Base-by-base conservation (phyloP, 2,329 filamentous ascomycete genomes). In the Clonostachys rhizophaga region DNA sequence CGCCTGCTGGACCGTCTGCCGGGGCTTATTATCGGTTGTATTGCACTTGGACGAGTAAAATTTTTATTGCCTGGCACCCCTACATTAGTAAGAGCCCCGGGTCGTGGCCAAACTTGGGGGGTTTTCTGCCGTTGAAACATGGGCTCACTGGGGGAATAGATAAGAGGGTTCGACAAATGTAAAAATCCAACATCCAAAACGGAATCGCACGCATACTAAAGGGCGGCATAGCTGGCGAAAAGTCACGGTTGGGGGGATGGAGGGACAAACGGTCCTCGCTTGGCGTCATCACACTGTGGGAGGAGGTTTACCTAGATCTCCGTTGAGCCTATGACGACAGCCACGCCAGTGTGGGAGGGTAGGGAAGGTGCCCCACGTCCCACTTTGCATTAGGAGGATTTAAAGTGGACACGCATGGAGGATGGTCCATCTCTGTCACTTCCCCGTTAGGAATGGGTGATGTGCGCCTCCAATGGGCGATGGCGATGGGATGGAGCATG, bases 261-360 rank as follows among this genome's bases (percentile, higher is more conserved):
- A 14, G 36, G 36, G 20, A 24, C 20, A 47, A 40, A 40, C 45
- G 49, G 42, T 45, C 42, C 16, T 46, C 54, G 54, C 4, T 44
- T 47, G 46, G 42, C 18, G 18, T 45, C 43, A 45, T 43, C 30
- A 45, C 46, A 13, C 40, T 36, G 46, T 47, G 42, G 47, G 34
- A 42, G 43, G 34, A n/a, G 30, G 14, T 44, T 20, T 16, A 16
- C 16, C 16, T 34, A 20, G 34, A 24, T n/a, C 36, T 34, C 17
- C n/a, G 16, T 42, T n/a, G 37, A 33, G 6, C 47, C 47, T 49
- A 49, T 49, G 47, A 49, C 47, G 47, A 49, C 34, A 33, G 40
- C 40, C 34, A 40, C n/a, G 18, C 17, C 34, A 24, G 47, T 42
- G 47, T 34, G 37, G 43, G 37, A 36, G 20, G 40, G 43, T 34